Conservation (phyloP, 1,284 basidiomycete species). For the Naganishia sp. region DNA sequence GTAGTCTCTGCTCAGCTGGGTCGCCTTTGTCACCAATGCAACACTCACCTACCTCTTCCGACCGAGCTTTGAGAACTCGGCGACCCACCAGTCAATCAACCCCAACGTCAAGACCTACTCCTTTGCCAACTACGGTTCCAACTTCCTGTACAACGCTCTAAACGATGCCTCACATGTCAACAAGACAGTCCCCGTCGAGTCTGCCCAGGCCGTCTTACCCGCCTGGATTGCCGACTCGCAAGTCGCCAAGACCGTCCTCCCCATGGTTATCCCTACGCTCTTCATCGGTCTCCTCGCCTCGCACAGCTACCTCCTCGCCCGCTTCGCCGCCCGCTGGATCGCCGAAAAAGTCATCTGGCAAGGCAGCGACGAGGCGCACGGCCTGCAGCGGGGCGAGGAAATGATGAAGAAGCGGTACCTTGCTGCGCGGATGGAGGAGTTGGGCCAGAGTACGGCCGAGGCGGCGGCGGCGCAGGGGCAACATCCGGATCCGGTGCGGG, state of each 20-base stretch:
- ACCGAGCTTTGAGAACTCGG: constrained; percentile 42
- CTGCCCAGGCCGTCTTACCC: constrained; percentile 13
- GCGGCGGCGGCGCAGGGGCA: constrained; percentile 22
- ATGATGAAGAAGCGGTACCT: constrained; percentile 67
- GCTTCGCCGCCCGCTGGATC: constrained; percentile 65
- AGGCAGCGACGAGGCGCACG: constrained; percentile 65
- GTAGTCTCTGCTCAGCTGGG: constrained; percentile 76
- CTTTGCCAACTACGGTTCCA: constrained; percentile 40
- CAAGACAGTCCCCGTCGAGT: background rate
- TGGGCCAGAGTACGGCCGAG: background rate
- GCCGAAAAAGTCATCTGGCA: constrained; percentile 75
- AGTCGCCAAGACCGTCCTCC: constrained; percentile 39
- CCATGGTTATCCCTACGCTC: constrained; percentile 63
- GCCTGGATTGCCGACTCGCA: constrained; percentile 33
- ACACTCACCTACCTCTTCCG: constrained; percentile 83
- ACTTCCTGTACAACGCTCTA: constrained; percentile 37
- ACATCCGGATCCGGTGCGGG: constrained; percentile 15
- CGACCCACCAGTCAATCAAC: constrained; percentile 40
- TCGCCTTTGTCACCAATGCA: constrained; percentile 78
- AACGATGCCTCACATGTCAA: constrained; percentile 37
- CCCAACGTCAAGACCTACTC: constrained; percentile 40
- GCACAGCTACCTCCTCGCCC: constrained; percentile 74
- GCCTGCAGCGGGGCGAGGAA: constrained; percentile 61
- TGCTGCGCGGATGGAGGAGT: constrained; percentile 24
- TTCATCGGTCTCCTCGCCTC: constrained; percentile 74